A percentile compares a stretch with the other conserved stretches of the same genome.
These are phyloP conservation scores for Papiliotrema fonsecae DNA, from an alignment of 1,284 basidiomycete genomes.

Conservation along the genomic window DNA sequence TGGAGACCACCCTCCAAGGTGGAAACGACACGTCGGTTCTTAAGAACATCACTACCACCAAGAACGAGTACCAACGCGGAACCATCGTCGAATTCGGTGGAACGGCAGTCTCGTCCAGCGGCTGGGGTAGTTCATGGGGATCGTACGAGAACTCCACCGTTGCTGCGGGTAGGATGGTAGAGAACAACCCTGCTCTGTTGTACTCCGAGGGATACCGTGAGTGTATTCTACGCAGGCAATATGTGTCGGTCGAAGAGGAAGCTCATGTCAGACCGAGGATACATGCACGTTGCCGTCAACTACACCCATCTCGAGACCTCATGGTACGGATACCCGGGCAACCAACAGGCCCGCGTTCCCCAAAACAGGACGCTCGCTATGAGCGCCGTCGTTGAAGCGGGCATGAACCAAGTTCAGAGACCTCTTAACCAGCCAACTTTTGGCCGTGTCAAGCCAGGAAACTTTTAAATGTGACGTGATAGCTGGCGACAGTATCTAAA, in stretches of 20 bases:
- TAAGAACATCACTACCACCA: too few species aligned
- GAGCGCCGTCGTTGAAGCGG: conserved; percentile 1
- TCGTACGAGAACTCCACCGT: too few species aligned
- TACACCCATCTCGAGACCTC: conserved; percentile 4
- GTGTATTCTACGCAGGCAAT: too few species aligned
- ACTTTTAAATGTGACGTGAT: too few species aligned
- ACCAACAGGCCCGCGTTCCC: conserved; percentile 2
- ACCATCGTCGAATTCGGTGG: conserved; percentile 65
- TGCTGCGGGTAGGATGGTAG: too few species aligned
- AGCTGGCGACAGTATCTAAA: too few species aligned
- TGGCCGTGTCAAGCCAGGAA: conserved; percentile 5
- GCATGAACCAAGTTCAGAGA: conserved; percentile 8
- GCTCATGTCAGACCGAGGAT: conserved; percentile 5
- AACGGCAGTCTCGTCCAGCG: conserved; percentile 60
- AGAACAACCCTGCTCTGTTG: too few species aligned
- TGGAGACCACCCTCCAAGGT: conserved; percentile 27
- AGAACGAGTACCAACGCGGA: conserved; percentile 56
- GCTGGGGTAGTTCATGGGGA: too few species aligned
- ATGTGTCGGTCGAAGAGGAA: too few species aligned
- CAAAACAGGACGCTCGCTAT: conserved; percentile 4
- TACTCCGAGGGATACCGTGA: too few species aligned
- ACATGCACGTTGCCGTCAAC: conserved; percentile 5
- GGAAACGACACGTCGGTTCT: conserved; percentile 56
- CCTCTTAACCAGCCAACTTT: conserved; percentile 4
- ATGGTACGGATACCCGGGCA: conserved; percentile 10